phyloP scores from a whole-genome alignment of 805 yeast genomes.

The Ogataea pilisensis region DNA sequence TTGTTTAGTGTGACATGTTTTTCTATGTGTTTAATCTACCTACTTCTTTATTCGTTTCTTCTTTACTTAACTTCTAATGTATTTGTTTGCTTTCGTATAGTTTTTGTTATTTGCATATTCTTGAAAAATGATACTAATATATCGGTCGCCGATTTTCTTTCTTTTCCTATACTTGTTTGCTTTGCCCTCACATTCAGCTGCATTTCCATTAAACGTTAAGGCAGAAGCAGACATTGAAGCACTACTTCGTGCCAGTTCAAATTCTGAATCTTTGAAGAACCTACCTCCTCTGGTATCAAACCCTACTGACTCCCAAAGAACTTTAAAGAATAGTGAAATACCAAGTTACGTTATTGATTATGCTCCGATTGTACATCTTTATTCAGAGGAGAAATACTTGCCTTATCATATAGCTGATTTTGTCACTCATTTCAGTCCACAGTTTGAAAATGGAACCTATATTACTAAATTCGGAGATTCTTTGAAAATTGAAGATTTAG shows the following conservation, averaged over 20 bases:
- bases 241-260: neutral
- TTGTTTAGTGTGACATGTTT: no score
- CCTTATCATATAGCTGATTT: slow-evolving; percentile 77
- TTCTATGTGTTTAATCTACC: no score
- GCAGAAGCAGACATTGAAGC: neutral
- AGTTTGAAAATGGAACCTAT: slow-evolving; percentile 45
- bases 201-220: neutral
- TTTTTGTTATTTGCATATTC: no score
- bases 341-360: slow-evolving; percentile 61
- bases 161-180: neutral
- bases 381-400: slow-evolving; percentile 81
- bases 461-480: slow-evolving; percentile 16
- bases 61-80: neutral
- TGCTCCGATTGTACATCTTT: slow-evolving; percentile 78
- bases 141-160: neutral
- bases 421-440: slow-evolving; percentile 62
- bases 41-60: neutral
- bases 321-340: slow-evolving; percentile 48
- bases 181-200: neutral
- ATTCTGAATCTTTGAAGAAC: slow-evolving; percentile 13
- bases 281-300: slow-evolving; percentile 34
- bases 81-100: no score
- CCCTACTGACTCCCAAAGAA: slow-evolving; percentile 34
- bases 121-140: neutral
- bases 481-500: slow-evolving; percentile 29